phyloP scores from a whole-genome alignment of 1,284 basidiomycete genomes.

The Pseudozyma thailandica region DNA sequence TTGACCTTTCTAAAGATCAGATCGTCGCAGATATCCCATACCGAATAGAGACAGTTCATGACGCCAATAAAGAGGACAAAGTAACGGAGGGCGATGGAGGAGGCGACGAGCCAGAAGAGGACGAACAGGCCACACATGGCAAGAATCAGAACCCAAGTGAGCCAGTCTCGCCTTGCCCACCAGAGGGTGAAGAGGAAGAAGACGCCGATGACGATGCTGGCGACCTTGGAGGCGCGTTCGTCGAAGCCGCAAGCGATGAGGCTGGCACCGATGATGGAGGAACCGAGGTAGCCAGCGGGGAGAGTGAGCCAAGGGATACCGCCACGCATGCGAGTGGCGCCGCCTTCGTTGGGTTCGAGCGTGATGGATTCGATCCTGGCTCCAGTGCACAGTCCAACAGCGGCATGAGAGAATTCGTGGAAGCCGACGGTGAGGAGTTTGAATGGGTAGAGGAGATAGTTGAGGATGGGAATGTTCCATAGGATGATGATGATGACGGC shows the following conservation, averaged over 20 bases:
- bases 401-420: slow-evolving; percentile 64
- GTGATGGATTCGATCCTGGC: slow-evolving; percentile 79
- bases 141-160: slow-evolving; percentile 69
- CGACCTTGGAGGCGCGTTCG: slow-evolving; percentile 90
- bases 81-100: slow-evolving; percentile 67
- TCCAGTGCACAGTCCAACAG: slow-evolving; percentile 79
- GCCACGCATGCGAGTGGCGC: slow-evolving; percentile 90
- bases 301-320: slow-evolving; percentile 86
- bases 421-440: slow-evolving; percentile 65
- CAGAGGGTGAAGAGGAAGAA: slow-evolving; percentile 93
- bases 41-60: slow-evolving; percentile 65
- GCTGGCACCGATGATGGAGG: slow-evolving; percentile 81
- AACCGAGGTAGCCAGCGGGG: slow-evolving; percentile 77
- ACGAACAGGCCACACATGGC: slow-evolving; percentile 61
- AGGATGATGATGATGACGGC: slow-evolving; percentile 60
- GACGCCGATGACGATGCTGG: slow-evolving; percentile 80
- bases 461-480: slow-evolving; percentile 63
- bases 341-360: slow-evolving; percentile 79
- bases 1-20: slow-evolving; percentile 79
- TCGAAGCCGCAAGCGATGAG: slow-evolving; percentile 91
- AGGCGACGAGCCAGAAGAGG: slow-evolving; percentile 51
- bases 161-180: slow-evolving; percentile 81
- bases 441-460: slow-evolving; percentile 66
- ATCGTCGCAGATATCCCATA: slow-evolving; percentile 75
- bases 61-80: slow-evolving; percentile 84